Evolutionary conservation across 164 flowering plant species (phyloP), one percentile per base, ranked within the genome.

Genomic region (Taxillus chinensis): DNA sequence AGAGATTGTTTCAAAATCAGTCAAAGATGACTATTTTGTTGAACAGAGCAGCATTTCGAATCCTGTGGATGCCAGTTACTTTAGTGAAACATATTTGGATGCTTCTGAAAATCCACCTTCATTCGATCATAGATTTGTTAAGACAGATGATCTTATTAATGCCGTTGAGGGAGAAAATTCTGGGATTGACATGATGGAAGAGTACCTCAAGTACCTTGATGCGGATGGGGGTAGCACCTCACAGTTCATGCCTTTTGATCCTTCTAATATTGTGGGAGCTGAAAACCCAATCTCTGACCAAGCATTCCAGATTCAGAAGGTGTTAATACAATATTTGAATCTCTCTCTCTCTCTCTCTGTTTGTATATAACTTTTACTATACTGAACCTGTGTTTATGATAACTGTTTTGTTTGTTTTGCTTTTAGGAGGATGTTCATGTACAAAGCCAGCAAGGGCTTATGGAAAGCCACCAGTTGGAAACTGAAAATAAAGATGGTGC

Each of bases 121-220:
- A 38, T 60, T 27, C 60, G 83, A 77, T 52, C 82, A 70, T 38
- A 55, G 71, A 2, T 77, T 67, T 71, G 61, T 81, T n/a, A 85
- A 82, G 57, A 63, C 82, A 16, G 62, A 77, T 78, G 86, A 85
- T 70, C 79, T 85, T 54, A 45, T 66, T 5, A 59, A 68, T 13
- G 67, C 71, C 38, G 60, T 58, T 55, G 73, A 68, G 41, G 60
- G 59, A 14, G 78, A 78, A 60, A 46, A 78, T 48, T 59, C 67
- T 37, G 71, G 64, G 57, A 65, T 77, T 70, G 80, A 74, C 57
- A 58, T 73, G 74, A 59, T 78, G 39, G 84, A 81, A 2, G 83
- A 85, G 58, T 85, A 73, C 61, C 81, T 82, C 12, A 45, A 73
- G 6, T 85, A 64, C 74, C 68, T 74, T 55, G 80, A 79, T 65